Evolutionary conservation across 1,284 basidiomycete species (phyloP).

Genomic region (Gomphus sp.): DNA sequence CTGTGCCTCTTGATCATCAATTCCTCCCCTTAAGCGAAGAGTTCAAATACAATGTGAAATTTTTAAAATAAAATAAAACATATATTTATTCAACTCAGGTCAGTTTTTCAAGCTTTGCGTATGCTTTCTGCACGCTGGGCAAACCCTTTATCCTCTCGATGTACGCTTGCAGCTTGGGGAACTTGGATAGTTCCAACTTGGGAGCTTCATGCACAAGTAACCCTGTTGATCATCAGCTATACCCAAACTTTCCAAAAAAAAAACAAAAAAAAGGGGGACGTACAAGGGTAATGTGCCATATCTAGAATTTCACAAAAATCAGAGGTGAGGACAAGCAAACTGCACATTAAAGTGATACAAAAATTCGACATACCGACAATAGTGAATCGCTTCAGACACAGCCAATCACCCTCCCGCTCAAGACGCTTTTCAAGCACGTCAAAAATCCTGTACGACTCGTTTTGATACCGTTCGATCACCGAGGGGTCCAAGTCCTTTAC

Average conservation of each 20-base stretch:
- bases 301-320: neutral
- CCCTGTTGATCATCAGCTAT: neutral
- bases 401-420: slow-evolving; percentile 13
- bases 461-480: slow-evolving; percentile 21
- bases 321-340: neutral
- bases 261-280: neutral
- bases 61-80: no score
- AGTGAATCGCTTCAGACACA: neutral
- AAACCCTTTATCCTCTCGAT: neutral
- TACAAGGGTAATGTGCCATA: slow-evolving; percentile 5
- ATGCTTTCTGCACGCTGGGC: slow-evolving; percentile 2
- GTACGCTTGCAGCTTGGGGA: slow-evolving; percentile 4
- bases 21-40: no score
- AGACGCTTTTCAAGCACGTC: slow-evolving; percentile 21
- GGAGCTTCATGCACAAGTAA: neutral
- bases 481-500: slow-evolving; percentile 17
- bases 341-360: no score
- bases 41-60: no score
- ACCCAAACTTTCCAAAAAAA: no score
- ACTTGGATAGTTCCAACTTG: neutral
- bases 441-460: slow-evolving; percentile 14
- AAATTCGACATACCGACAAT: neutral
- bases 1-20: no score
- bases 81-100: no score
- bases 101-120: neutral